Base-by-base conservation (phyloP, 2,329 filamentous ascomycete species). In the Sodiomyces alkalinus region DNA sequence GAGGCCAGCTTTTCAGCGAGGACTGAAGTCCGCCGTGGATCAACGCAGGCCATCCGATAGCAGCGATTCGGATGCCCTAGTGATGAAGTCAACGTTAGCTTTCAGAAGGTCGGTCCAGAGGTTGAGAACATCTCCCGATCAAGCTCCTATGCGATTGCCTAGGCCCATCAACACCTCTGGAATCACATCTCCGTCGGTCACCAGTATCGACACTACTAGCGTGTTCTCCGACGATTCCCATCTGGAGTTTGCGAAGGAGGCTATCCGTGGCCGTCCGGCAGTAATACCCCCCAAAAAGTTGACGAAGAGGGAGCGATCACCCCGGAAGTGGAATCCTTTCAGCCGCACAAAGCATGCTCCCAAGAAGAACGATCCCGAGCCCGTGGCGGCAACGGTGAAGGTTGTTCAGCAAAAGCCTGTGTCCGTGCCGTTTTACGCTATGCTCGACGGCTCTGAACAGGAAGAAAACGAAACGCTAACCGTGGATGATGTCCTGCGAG, bases 261-360 rank as follows among this genome's bases (percentile, higher is more conserved):
- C 44, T 1, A 45, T 47, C 6, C 47, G 42, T 7, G 50, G 51
- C 4, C 43, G 45, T 6, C 42, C 36, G 14, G 38, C 43, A 13
- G 45, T 42, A 17, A 25, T 37, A 3, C 30, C 44, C 1, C 52
- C 64, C 0, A 73, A 63, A 46, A 75, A 74, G 44, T 46, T 70
- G 14, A 56, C 59, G 14, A 74, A 72, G 44, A 57, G 59, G 29
- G 45, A 60, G 2, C 62, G 57, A 23, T 69, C 66, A 16, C 68
- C 69, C 15, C 60, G 64, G 6, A 73, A 65, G 39, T 77, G 72
- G 72, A 75, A 74, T 36, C 45, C 75, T 9, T 76, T 77, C 38
- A 60, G 69, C 27, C 58, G 68, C 26, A 64, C 64, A 0, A 63
- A 68, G 17, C 58, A 48, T 19, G 52, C 58, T 22, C 41, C 56